A percentile compares a stretch with the other conserved stretches of the same genome.
phyloP scores from a whole-genome alignment of 2,329 filamentous ascomycete species.

The Penicillium sp. region DNA sequence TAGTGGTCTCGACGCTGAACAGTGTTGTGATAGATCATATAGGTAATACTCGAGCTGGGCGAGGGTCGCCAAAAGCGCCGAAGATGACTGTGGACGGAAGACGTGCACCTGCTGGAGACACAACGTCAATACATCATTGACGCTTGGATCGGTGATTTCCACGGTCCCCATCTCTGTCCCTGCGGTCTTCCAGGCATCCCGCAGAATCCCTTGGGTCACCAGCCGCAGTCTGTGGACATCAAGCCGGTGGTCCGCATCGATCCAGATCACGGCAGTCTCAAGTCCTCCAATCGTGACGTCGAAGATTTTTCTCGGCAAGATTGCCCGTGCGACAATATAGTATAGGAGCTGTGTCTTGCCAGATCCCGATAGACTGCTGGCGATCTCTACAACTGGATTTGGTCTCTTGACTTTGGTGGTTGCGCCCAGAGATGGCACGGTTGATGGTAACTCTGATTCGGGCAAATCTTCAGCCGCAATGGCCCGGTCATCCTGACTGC shows the following conservation, averaged over 20 bases:
- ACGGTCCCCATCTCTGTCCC: background rate
- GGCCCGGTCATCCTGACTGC: background rate
- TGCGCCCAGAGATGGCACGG: constrained; percentile 6
- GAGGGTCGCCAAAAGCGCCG: constrained; percentile 47
- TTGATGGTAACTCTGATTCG: background rate
- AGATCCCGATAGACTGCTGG: constrained; percentile 45
- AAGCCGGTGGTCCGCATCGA: constrained; percentile 54
- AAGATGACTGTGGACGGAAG: constrained; percentile 50
- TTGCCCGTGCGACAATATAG: constrained; percentile 46
- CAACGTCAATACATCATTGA: constrained; percentile 27
- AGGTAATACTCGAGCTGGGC: constrained; percentile 46
- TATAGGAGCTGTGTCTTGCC: constrained; percentile 58
- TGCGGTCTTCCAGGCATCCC: constrained; percentile 8
- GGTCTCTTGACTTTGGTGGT: constrained; percentile 6
- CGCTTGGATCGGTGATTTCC: constrained; percentile 7
- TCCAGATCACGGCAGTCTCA: constrained; percentile 46
- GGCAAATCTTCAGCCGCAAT: background rate
- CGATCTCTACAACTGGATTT: constrained; percentile 48
- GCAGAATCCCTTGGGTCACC: constrained; percentile 26
- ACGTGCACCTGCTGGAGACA: constrained; percentile 53
- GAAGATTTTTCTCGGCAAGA: constrained; percentile 42
- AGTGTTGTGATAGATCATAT: constrained; percentile 39
- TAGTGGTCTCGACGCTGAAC: constrained; percentile 43
- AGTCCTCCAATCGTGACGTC: constrained; percentile 39
- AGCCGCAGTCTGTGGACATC: constrained; percentile 42